Base-by-base conservation (phyloP, 2,329 filamentous ascomycete species). In the Beauveria bassiana region DNA sequence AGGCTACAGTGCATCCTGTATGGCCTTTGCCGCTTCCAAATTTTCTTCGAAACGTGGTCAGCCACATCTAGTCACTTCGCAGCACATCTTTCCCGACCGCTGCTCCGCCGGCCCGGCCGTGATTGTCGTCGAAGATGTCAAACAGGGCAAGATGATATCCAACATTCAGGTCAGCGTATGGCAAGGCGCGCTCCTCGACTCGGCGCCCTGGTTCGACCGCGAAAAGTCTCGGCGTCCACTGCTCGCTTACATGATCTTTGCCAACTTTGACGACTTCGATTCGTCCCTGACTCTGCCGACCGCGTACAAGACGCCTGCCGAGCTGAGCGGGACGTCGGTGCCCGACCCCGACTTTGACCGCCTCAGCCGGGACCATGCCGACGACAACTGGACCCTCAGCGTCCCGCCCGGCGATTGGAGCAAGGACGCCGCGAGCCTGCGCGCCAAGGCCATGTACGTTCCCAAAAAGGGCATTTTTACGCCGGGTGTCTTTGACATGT, bases 401-500 rank as follows among this genome's bases (percentile, higher is more conserved):
- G 28, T 63, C 6, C 40, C 59, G 31, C 58, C 69, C 5, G 55
- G 56, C 46, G 46, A 51, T 34, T 49, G 56, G 54, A 28, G 14
- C 7, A 14, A 49, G 14, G 12, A 38, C 10, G 34, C 46, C 2
- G 53, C 46, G 8, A 42, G 10, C 5, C 46, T 58, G n/a, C 47
- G 40, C 24, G n/a, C 16, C 24, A 57, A 51, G 54, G 52, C 34
- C 53, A 52, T 62, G 38, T 62, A 45, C 16, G 47, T 62, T 6
- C 61, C 61, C 3, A 56, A 31, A 14, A 46, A 24, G 22, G 61
- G 61, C n/a, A 38, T 51, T n/a, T 56, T 62, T 28, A 57, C 53
- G 5, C 61, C 61, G 2, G 61, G 61, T 5, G 47, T 64, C 20
- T 51, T 59, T 38, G 88, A 91, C 68, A 79, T 89, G 70, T 91